phyloP scores from a whole-genome alignment of 768 basidiomycete species.

The Mycena belliarum region DNA sequence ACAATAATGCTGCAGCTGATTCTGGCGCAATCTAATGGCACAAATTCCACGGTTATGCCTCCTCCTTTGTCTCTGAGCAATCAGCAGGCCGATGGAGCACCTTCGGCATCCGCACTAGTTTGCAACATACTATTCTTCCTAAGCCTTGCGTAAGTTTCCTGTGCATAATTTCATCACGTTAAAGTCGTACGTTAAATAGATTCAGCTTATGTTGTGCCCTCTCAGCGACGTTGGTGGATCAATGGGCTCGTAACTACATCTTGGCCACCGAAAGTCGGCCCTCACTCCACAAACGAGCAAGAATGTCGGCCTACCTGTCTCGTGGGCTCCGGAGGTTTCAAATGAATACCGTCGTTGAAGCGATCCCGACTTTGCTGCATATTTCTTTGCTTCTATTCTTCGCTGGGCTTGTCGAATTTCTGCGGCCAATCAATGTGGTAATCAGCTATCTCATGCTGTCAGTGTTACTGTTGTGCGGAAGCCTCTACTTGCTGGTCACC shows the following conservation, averaged over 20 bases:
- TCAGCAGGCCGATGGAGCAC: slow-evolving; percentile 22
- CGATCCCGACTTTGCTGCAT: slow-evolving; percentile 49
- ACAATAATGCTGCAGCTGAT: slow-evolving; percentile 8
- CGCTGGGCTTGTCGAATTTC: slow-evolving; percentile 46
- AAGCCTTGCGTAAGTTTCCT: slow-evolving; percentile 34
- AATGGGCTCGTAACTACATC: slow-evolving; percentile 47
- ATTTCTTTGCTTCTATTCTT: slow-evolving; percentile 52
- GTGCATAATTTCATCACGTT: background rate
- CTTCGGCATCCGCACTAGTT: slow-evolving; percentile 32
- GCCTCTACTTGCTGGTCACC: slow-evolving; percentile 34
- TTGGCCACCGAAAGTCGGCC: slow-evolving; percentile 35
- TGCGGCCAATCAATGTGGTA: slow-evolving; percentile 36
- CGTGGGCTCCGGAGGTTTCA: slow-evolving; percentile 39
- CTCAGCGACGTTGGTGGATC: slow-evolving; percentile 47
- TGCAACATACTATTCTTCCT: slow-evolving; percentile 49
- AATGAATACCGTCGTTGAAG: slow-evolving; percentile 40
- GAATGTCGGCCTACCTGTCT: slow-evolving; percentile 43
- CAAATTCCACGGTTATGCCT: background rate
- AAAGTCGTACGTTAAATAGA: background rate
- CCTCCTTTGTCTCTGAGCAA: slow-evolving; percentile 4
- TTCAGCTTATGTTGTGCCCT: slow-evolving; percentile 44
- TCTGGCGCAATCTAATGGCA: slow-evolving; percentile 7
- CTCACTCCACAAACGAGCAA: slow-evolving; percentile 39
- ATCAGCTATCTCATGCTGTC: slow-evolving; percentile 35
- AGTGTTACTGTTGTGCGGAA: slow-evolving; percentile 30